Evolutionary conservation across 2,329 filamentous ascomycete species (phyloP).

Genomic region (Penicillium brasilianum): DNA sequence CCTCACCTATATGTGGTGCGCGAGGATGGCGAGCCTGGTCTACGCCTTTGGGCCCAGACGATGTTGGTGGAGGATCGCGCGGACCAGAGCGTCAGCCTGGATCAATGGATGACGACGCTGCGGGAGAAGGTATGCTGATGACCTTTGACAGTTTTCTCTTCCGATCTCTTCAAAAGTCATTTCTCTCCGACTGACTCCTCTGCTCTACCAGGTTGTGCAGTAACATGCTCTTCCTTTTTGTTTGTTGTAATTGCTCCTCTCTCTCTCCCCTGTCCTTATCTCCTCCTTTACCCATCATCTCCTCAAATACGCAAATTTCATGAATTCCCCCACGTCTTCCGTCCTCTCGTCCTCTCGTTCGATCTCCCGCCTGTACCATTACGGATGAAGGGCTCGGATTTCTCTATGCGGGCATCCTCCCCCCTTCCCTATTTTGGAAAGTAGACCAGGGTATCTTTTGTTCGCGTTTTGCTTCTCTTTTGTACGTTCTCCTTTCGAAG

Average conservation of each 20-base stretch:
- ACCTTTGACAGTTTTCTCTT: slow-evolving; percentile 11
- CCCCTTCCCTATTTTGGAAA: slow-evolving; percentile 17
- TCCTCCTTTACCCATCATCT: neutral
- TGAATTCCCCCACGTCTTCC: neutral
- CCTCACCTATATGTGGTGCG: slow-evolving; percentile 92
- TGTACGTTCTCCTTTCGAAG: neutral
- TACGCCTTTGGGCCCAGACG: slow-evolving; percentile 97
- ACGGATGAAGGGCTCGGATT: slow-evolving; percentile 21
- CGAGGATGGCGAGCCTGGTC: slow-evolving; percentile 92
- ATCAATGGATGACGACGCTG: slow-evolving; percentile 89
- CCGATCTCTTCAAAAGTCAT: slow-evolving; percentile 13
- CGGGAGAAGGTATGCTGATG: slow-evolving; percentile 81
- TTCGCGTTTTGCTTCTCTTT: neutral
- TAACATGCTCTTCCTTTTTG: slow-evolving; percentile 13
- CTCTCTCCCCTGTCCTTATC: neutral
- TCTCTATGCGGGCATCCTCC: slow-evolving; percentile 10
- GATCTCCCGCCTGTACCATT: slow-evolving; percentile 27
- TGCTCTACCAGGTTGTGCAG: slow-evolving; percentile 23
- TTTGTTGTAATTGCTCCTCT: slow-evolving; percentile 6
- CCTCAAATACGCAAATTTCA: slow-evolving; percentile 8
- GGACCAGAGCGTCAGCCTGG: slow-evolving; percentile 89
- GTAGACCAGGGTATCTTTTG: slow-evolving; percentile 20
- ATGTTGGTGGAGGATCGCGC: slow-evolving; percentile 92
- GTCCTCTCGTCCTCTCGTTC: slow-evolving; percentile 10
- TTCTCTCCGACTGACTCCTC: slow-evolving; percentile 4